A percentile compares a stretch with the other conserved stretches of the same genome.
These are phyloP conservation scores for Phytophthora colocasiae DNA, from an alignment of 352 stramenopile genomes.

Conservation along the genomic window DNA sequence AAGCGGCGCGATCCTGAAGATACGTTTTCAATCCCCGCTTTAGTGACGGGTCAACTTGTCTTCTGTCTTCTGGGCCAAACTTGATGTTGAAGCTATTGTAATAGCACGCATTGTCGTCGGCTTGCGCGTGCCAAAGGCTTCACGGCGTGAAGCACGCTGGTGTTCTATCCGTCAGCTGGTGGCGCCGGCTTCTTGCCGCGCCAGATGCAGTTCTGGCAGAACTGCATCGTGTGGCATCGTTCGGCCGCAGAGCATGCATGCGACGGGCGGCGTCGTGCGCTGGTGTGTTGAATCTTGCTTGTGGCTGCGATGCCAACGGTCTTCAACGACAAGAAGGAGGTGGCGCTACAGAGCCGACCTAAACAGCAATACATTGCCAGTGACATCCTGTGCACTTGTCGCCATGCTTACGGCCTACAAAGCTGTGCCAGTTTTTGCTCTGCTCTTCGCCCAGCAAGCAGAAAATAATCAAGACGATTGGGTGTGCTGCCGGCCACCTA, in stretches of 20 bases:
- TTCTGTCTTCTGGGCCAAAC: conserved; percentile 3
- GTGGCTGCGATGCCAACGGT: not conserved
- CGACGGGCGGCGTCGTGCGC: conserved; percentile 22
- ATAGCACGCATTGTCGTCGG: conserved; percentile 17
- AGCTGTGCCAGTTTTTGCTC: conserved; percentile 19
- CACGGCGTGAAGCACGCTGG: not conserved
- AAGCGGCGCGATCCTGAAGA: conserved; percentile 33
- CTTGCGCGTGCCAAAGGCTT: not conserved
- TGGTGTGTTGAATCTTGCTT: conserved; percentile 6
- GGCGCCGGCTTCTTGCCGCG: conserved; percentile 24
- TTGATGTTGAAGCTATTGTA: conserved; percentile 23
- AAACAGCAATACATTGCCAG: not conserved
- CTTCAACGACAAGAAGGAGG: not conserved
- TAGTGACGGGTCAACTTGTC: conserved; percentile 26
- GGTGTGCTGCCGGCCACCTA: conserved; percentile 1
- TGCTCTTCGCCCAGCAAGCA: not conserved
- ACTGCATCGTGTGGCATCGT: conserved; percentile 29
- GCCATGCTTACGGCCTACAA: not conserved
- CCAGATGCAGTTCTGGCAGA: too few species aligned
- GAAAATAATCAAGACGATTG: conserved; percentile 16
- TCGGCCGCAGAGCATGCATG: conserved; percentile 16
- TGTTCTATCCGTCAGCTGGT: conserved; percentile 4
- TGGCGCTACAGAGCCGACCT: not conserved
- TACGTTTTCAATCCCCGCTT: conserved; percentile 14
- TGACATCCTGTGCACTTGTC: conserved; percentile 11